phyloP scores from a whole-genome alignment of 495 filamentous ascomycete genomes.

The Friedmanniomyces simplex region DNA sequence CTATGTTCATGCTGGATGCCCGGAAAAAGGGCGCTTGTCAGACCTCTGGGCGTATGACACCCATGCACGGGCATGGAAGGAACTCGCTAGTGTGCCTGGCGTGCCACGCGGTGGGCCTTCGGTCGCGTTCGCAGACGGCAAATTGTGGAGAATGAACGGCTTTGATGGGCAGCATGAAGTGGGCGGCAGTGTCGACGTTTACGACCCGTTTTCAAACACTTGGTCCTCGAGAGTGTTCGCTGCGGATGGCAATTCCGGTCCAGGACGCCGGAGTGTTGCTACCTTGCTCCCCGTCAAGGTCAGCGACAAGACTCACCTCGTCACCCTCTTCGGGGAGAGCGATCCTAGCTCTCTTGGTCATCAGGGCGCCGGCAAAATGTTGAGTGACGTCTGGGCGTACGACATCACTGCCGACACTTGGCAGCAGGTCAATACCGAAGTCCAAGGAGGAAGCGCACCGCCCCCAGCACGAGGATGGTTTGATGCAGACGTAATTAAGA shows the following conservation, averaged over 20 bases:
- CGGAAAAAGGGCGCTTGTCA: slow-evolving; percentile 42
- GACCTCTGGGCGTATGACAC: slow-evolving; percentile 70
- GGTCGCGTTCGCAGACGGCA: slow-evolving; percentile 45
- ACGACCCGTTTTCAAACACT: slow-evolving; percentile 26
- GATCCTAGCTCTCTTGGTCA: slow-evolving; percentile 53
- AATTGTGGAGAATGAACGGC: slow-evolving; percentile 63
- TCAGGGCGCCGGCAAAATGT: slow-evolving; percentile 57
- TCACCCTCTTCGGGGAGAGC: slow-evolving; percentile 59
- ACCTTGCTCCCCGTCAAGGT: slow-evolving; percentile 38
- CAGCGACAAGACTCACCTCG: slow-evolving; percentile 46
- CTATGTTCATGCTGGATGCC: slow-evolving; percentile 64
- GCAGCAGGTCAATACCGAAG: slow-evolving; percentile 41
- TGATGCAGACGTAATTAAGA: slow-evolving; percentile 26
- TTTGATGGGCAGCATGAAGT: slow-evolving; percentile 56
- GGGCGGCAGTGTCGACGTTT: slow-evolving; percentile 56
- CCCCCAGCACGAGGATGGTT: slow-evolving; percentile 33
- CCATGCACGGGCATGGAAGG: slow-evolving; percentile 46
- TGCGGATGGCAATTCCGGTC: slow-evolving; percentile 34
- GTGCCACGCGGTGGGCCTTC: slow-evolving; percentile 52
- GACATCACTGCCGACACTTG: slow-evolving; percentile 47
- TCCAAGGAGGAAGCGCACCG: slow-evolving; percentile 29
- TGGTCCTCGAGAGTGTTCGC: slow-evolving; percentile 39
- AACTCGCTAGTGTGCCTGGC: slow-evolving; percentile 50
- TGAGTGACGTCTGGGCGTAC: slow-evolving; percentile 65
- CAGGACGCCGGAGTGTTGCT: slow-evolving; percentile 39